A percentile compares a stretch with the other conserved stretches of the same genome.
phyloP scores from a whole-genome alignment of 192 early-diverging fungal species.

The Glomus cerebriforme region DNA sequence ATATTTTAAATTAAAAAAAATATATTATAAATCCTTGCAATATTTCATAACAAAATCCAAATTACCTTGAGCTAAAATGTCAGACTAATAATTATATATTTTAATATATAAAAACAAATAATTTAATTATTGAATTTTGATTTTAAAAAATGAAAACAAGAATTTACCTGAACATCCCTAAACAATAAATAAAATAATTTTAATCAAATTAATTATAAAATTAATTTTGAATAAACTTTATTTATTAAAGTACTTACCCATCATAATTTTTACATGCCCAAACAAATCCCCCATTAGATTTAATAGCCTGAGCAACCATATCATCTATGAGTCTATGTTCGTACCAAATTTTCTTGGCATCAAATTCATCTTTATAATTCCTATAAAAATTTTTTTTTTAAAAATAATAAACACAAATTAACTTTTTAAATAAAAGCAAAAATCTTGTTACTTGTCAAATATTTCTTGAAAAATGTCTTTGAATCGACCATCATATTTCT shows the following conservation, averaged over 20 bases:
- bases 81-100: constrained; percentile 70
- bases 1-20: not conserved
- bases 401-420: not conserved
- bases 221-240: not conserved
- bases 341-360: constrained; percentile 87
- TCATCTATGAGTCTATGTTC: constrained; percentile 98
- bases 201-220: not conserved
- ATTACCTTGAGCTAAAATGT: constrained; percentile 88
- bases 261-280: constrained; percentile 96
- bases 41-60: too few relatives aligned
- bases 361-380: constrained; percentile 82
- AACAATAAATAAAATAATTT: not conserved
- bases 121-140: not conserved
- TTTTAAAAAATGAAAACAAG: not conserved
- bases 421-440: too few relatives aligned
- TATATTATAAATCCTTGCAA: too few relatives aligned
- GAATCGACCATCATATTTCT: constrained; percentile 97
- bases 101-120: not conserved
- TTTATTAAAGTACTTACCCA: constrained; percentile 68
- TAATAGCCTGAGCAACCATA: constrained; percentile 96
- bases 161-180: constrained; percentile 11
- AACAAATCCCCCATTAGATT: constrained; percentile 90
- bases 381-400: constrained; percentile 19
- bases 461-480: constrained; percentile 96
- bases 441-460: constrained; percentile 62